These are phyloP conservation scores for Puccinia novopanici DNA, from an alignment of 1,284 basidiomycete genomes.

Conservation along the genomic window DNA sequence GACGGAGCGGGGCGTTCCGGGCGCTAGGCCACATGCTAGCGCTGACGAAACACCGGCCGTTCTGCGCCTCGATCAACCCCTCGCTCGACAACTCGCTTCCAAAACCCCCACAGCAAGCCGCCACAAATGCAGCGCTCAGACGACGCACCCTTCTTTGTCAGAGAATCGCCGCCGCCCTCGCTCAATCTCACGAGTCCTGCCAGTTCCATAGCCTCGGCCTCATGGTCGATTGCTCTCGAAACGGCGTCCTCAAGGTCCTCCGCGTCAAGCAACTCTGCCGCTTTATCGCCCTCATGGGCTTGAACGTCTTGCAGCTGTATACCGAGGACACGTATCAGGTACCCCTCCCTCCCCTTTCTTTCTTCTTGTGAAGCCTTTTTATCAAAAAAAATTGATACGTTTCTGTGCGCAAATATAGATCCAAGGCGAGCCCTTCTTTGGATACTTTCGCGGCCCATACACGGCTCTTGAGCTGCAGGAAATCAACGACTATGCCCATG, in stretches of 20 bases:
- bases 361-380: constrained; percentile 47
- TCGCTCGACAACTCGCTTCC: not conserved
- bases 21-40: constrained; percentile 35
- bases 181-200: not conserved
- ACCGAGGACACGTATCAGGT: constrained; percentile 50
- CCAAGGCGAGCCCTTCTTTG: constrained; percentile 60
- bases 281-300: constrained; percentile 58
- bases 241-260: constrained; percentile 58
- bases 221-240: constrained; percentile 61
- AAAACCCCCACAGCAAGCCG: not conserved
- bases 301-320: constrained; percentile 58
- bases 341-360: not conserved
- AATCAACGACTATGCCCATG: constrained; percentile 59
- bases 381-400: too few species aligned
- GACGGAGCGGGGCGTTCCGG: too few species aligned
- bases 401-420: constrained; percentile 53
- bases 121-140: not conserved
- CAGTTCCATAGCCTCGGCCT: constrained; percentile 57
- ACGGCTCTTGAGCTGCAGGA: constrained; percentile 55
- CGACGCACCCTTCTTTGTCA: not conserved
- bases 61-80: not conserved
- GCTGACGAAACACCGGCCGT: constrained; percentile 1
- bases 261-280: constrained; percentile 57
- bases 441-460: constrained; percentile 58
- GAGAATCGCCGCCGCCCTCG: not conserved